Conservation (phyloP, 2,329 filamentous ascomycete genomes). For the Paraphoma chrysanthemicola region DNA sequence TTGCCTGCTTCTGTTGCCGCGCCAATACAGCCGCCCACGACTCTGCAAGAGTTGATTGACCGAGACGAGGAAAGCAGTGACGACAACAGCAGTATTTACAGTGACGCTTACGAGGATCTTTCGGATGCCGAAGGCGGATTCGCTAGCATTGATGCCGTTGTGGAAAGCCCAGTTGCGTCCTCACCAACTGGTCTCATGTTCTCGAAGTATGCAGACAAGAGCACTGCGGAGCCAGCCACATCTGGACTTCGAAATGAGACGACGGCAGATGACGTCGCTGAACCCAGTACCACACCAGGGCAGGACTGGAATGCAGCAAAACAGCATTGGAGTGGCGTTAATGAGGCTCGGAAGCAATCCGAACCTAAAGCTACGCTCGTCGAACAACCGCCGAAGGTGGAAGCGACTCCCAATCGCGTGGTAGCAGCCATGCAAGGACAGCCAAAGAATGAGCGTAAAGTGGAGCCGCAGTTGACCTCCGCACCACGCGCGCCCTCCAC, state of each 20-base stretch:
- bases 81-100: constrained; percentile 66
- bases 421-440: constrained; percentile 11
- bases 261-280: constrained; percentile 8
- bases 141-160: constrained; percentile 74
- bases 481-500: background rate
- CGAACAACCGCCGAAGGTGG: background rate
- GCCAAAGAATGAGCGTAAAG: constrained; percentile 7
- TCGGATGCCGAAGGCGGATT: constrained; percentile 73
- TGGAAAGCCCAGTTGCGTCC: constrained; percentile 62
- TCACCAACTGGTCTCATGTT: constrained; percentile 28
- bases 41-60: background rate
- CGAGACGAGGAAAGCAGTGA: constrained; percentile 38
- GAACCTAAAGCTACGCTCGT: constrained; percentile 7
- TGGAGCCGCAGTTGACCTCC: background rate
- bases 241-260: constrained; percentile 19
- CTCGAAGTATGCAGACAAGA: constrained; percentile 32
- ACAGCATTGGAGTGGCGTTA: constrained; percentile 73
- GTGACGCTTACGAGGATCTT: constrained; percentile 78
- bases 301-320: constrained; percentile 73
- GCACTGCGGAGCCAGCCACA: constrained; percentile 15
- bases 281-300: constrained; percentile 13
- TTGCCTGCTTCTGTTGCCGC: background rate
- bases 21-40: constrained; percentile 9
- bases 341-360: constrained; percentile 63
- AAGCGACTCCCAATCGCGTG: constrained; percentile 4